Evolutionary conservation across 1,284 basidiomycete species (phyloP).

Genomic region (Chalciporus sp.): DNA sequence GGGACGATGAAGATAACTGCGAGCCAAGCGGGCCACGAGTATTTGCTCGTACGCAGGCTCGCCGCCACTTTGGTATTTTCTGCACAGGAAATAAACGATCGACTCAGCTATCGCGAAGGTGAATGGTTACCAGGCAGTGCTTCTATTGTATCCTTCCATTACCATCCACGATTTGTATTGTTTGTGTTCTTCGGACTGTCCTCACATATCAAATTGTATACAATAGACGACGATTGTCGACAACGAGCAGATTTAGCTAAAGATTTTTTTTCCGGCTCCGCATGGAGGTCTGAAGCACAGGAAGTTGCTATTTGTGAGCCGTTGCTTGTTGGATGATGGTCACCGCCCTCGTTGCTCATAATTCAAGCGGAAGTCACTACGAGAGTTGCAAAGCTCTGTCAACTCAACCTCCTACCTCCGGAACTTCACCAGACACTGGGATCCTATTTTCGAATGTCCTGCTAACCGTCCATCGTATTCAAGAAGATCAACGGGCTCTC

Average conservation of each 20-base stretch:
- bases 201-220: conserved; percentile 14
- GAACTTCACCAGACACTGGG: neutral
- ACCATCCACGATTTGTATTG: conserved; percentile 11
- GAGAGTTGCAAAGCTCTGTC: neutral
- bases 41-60: conserved; percentile 13
- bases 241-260: neutral
- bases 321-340: neutral
- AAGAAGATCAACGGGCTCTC: conserved; percentile 5
- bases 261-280: neutral
- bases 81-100: conserved; percentile 31
- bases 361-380: neutral
- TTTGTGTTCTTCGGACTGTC: neutral
- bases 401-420: conserved; percentile 5
- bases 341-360: neutral
- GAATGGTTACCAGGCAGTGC: conserved; percentile 4
- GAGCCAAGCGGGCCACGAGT: conserved; percentile 6
- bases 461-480: conserved; percentile 1
- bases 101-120: conserved; percentile 15
- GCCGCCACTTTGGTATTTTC: conserved; percentile 35
- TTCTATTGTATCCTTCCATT: conserved; percentile 7
- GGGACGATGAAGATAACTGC: conserved; percentile 1
- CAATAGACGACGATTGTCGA: conserved; percentile 1
- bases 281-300: neutral
- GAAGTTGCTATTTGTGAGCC: neutral
- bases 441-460: neutral